These are phyloP conservation scores for Soucietia sequanensis DNA, from an alignment of 805 yeast genomes.

Conservation along the genomic window DNA sequence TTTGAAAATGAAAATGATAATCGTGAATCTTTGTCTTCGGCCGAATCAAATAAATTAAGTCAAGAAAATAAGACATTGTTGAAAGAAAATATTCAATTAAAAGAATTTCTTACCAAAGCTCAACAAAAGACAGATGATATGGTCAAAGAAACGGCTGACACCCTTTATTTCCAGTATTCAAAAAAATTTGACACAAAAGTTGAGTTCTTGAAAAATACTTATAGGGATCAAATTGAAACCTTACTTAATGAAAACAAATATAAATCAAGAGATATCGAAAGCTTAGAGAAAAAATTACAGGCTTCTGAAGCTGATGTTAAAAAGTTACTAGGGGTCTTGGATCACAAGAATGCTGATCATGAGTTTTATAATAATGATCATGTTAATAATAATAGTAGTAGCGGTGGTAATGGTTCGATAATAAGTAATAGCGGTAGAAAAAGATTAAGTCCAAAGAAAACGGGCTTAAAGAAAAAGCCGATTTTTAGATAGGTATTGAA, in stretches of 20 bases:
- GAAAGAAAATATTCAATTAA: constrained; percentile 17
- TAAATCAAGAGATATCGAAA: constrained; percentile 51
- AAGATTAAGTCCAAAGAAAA: constrained; percentile 11
- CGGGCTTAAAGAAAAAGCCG: constrained; percentile 2
- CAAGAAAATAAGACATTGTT: constrained; percentile 8
- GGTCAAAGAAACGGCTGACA: constrained; percentile 63
- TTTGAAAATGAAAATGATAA: constrained; percentile 13
- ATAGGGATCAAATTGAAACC: constrained; percentile 37
- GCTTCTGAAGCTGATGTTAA: constrained; percentile 46
- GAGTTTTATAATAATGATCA: no score
- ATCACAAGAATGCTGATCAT: constrained; percentile 7
- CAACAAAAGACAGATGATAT: constrained; percentile 53
- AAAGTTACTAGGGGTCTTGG: constrained; percentile 46
- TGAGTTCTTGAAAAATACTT: constrained; percentile 43
- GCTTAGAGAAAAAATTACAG: constrained; percentile 37
- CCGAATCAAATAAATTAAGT: constrained; percentile 7
- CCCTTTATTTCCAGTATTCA: constrained; percentile 69
- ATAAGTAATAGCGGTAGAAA: background rate
- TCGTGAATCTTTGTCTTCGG: no score
- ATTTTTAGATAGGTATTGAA: no score
- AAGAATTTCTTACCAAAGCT: constrained; percentile 28
- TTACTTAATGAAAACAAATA: constrained; percentile 43
- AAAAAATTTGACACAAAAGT: constrained; percentile 77
- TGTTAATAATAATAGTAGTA: background rate
- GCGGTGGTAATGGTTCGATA: background rate